Percentiles rank a stretch among this genome's conserved stretches.
These are phyloP conservation scores for Candida sanyaensis DNA, from an alignment of 1,139 yeast genomes.

Conservation along the genomic window DNA sequence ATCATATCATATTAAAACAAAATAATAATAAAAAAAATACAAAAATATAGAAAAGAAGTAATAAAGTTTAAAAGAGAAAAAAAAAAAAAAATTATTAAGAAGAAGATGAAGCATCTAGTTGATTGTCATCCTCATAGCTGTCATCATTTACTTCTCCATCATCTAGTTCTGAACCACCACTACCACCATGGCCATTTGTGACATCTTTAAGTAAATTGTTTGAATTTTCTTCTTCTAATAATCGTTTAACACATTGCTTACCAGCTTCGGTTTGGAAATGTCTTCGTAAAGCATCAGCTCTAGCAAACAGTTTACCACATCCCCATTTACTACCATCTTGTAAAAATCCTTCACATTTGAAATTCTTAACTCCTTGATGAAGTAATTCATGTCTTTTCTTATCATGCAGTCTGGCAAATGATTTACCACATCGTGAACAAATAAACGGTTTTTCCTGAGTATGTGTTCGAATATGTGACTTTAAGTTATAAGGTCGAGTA, in stretches of 20 bases:
- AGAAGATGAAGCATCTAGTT: not conserved
- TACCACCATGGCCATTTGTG: constrained; percentile 5
- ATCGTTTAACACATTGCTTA: constrained; percentile 71
- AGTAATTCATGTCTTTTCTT: constrained; percentile 90
- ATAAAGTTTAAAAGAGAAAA: not conserved
- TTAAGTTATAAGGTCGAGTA: constrained; percentile 89
- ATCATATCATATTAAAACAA: too few species aligned
- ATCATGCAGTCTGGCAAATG: constrained; percentile 96
- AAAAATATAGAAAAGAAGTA: not conserved
- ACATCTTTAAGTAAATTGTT: constrained; percentile 11
- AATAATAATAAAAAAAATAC: not conserved
- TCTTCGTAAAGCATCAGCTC: constrained; percentile 93
- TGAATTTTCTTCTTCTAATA: constrained; percentile 43
- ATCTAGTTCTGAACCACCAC: not conserved
- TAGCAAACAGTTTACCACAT: constrained; percentile 88
- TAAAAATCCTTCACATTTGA: constrained; percentile 75
- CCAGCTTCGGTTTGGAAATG: constrained; percentile 97
- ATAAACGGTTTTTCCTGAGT: constrained; percentile 91
- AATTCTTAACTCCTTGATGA: constrained; percentile 89
- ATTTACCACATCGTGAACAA: constrained; percentile 86
- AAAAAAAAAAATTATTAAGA: not conserved
- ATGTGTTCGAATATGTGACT: constrained; percentile 90
- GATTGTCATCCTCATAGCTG: not conserved
- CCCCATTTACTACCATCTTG: constrained; percentile 78
- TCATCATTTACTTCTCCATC: not conserved